Evolutionary conservation across 331 rosid species (phyloP).

Genomic region (Quercus tomentella): DNA sequence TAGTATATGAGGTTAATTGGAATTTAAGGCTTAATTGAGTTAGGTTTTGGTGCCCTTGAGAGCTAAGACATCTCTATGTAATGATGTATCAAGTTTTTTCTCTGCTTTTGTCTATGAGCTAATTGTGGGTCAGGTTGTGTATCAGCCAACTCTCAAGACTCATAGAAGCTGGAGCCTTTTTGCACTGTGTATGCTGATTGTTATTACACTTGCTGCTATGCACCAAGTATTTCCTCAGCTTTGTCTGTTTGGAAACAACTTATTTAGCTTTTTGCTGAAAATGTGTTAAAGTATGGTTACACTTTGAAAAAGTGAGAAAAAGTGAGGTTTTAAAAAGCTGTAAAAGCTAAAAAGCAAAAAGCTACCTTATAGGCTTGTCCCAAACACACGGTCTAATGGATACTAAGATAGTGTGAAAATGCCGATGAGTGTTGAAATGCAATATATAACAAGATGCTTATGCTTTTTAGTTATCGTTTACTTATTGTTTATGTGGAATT

Average conservation of each 20-base stretch:
- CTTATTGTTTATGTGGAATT: not conserved
- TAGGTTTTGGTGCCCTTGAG: not conserved
- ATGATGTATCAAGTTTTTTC: not conserved
- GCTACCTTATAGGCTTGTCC: not conserved
- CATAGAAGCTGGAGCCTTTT: too few species aligned
- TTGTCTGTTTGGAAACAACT: too few species aligned
- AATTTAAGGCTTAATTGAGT: too few species aligned
- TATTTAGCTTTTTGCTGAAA: too few species aligned
- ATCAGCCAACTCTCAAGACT: too few species aligned
- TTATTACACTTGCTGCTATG: not conserved
- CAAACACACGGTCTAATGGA: not conserved
- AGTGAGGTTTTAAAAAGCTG: too few species aligned
- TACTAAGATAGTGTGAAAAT: not conserved
- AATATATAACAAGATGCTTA: not conserved
- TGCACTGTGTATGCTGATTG: not conserved
- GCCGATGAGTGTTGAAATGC: not conserved
- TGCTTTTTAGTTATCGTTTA: not conserved
- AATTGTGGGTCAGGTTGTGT: not conserved
- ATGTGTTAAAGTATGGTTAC: too few species aligned
- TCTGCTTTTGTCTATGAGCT: not conserved
- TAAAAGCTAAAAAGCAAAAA: too few species aligned
- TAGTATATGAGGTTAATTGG: too few species aligned
- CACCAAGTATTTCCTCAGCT: not conserved
- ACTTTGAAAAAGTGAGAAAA: too few species aligned
- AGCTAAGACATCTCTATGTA: not conserved